These are phyloP conservation scores for Gossypium lobatum DNA, from an alignment of 441 rosid species.

Conservation along the genomic window DNA sequence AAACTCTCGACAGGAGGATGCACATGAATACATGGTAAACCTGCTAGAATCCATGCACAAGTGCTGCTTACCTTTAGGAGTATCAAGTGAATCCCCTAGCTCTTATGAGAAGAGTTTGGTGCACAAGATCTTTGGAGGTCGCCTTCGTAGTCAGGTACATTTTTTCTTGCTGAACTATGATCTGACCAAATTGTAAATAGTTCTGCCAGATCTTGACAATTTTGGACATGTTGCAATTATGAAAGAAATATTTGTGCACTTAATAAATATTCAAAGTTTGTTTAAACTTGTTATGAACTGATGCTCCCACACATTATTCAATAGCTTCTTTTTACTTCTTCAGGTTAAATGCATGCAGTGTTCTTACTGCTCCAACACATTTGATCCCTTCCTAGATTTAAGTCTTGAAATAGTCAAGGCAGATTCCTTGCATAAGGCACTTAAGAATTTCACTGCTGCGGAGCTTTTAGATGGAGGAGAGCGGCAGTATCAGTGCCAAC, in stretches of 20 bases:
- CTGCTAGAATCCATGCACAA: slow-evolving; percentile 95
- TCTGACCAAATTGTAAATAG: not conserved
- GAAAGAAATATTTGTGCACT: not conserved
- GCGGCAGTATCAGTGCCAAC: slow-evolving; percentile 82
- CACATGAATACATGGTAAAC: slow-evolving; percentile 95
- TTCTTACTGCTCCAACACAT: slow-evolving; percentile 68
- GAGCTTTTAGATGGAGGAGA: slow-evolving; percentile 87
- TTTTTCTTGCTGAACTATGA: not conserved
- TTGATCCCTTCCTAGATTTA: slow-evolving; percentile 83
- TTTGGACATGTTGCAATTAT: not conserved
- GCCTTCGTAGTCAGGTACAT: slow-evolving; percentile 80
- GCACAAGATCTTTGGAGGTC: slow-evolving; percentile 93
- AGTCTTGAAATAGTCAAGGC: slow-evolving; percentile 86
- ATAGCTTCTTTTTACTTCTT: slow-evolving; percentile 5
- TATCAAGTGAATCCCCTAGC: slow-evolving; percentile 80
- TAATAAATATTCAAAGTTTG: not conserved
- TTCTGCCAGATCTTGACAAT: not conserved
- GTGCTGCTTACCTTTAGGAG: slow-evolving; percentile 94
- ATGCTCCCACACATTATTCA: not conserved
- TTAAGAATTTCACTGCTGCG: slow-evolving; percentile 62
- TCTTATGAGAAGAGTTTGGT: slow-evolving; percentile 94
- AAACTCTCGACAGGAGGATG: slow-evolving; percentile 84
- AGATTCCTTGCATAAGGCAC: slow-evolving; percentile 68
- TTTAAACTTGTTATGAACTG: not conserved
- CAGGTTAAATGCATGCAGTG: slow-evolving; percentile 93